A percentile compares a stretch with the other conserved stretches of the same genome.
These are phyloP conservation scores for Calonectria pteridis DNA, from an alignment of 2,329 filamentous ascomycete genomes.

Conservation along the genomic window DNA sequence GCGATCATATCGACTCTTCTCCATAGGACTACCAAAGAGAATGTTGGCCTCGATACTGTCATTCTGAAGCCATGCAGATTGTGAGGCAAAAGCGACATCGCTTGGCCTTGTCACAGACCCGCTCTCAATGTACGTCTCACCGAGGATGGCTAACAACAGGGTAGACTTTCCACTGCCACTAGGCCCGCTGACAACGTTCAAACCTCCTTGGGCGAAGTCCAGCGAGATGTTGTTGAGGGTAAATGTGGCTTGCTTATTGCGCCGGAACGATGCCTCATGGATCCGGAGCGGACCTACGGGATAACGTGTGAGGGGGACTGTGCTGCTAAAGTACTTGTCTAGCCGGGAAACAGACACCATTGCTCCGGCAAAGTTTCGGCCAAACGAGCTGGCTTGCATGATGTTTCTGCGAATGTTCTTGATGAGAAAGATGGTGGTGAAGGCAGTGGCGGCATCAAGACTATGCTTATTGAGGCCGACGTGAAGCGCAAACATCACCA, in stretches of 20 bases:
- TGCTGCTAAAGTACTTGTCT: slow-evolving; percentile 66
- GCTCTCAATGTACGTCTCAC: slow-evolving; percentile 64
- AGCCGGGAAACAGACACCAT: slow-evolving; percentile 62
- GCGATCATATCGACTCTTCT: slow-evolving; percentile 65
- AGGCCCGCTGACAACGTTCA: slow-evolving; percentile 67
- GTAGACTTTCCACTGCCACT: slow-evolving; percentile 71
- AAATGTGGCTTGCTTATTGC: slow-evolving; percentile 64
- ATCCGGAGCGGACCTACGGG: slow-evolving; percentile 63
- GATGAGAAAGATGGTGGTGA: slow-evolving; percentile 67
- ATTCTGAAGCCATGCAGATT: slow-evolving; percentile 70
- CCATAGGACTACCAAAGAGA: slow-evolving; percentile 64
- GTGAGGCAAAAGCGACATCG: slow-evolving; percentile 69
- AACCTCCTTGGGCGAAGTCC: slow-evolving; percentile 64
- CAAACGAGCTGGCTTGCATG: slow-evolving; percentile 60
- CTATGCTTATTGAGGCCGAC: slow-evolving; percentile 60
- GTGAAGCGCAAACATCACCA: slow-evolving; percentile 67
- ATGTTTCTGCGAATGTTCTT: slow-evolving; percentile 66
- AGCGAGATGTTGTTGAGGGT: slow-evolving; percentile 61
- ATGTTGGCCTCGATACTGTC: slow-evolving; percentile 68
- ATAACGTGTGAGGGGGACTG: slow-evolving; percentile 61
- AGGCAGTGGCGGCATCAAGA: slow-evolving; percentile 68
- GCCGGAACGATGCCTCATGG: slow-evolving; percentile 60
- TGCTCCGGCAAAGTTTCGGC: slow-evolving; percentile 50
- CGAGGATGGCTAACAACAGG: slow-evolving; percentile 65
- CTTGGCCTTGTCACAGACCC: slow-evolving; percentile 62